These are phyloP conservation scores for Globisporangium cystogenes DNA, from an alignment of 352 stramenopile species.

Conservation along the genomic window DNA sequence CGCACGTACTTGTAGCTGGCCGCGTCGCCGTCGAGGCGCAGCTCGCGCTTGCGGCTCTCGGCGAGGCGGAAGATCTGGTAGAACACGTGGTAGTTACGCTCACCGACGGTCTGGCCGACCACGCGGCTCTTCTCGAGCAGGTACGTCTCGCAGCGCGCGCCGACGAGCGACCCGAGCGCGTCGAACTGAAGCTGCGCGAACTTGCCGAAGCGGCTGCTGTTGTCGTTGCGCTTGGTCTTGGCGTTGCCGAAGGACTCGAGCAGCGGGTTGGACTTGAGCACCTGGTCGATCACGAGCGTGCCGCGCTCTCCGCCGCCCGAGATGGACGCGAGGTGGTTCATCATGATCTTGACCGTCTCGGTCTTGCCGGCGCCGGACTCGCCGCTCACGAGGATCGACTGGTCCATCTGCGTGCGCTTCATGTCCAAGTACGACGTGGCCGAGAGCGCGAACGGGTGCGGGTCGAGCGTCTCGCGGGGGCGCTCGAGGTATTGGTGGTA, in stretches of 20 bases:
- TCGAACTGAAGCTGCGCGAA: slow-evolving; percentile 81
- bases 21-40: slow-evolving; percentile 55
- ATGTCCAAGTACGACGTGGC: slow-evolving; percentile 66
- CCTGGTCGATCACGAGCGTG: slow-evolving; percentile 73
- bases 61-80: slow-evolving; percentile 90
- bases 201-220: slow-evolving; percentile 76
- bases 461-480: slow-evolving; percentile 44
- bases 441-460: slow-evolving; percentile 71
- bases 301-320: slow-evolving; percentile 58
- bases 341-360: slow-evolving; percentile 92
- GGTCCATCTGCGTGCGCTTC: slow-evolving; percentile 65
- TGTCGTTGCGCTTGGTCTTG: slow-evolving; percentile 84
- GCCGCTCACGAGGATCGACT: slow-evolving; percentile 84
- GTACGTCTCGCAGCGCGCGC: slow-evolving; percentile 87
- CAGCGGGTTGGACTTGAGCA: slow-evolving; percentile 72
- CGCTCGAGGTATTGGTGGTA: slow-evolving; percentile 60
- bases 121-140: slow-evolving; percentile 96
- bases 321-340: slow-evolving; percentile 78
- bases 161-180: slow-evolving; percentile 46
- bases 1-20: slow-evolving; percentile 79
- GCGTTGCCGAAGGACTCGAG: slow-evolving; percentile 77
- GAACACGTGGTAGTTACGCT: slow-evolving; percentile 99
- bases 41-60: slow-evolving; percentile 32
- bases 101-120: slow-evolving; percentile 82
- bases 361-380: slow-evolving; percentile 90